Percentiles rank a stretch among this genome's conserved stretches.
Evolutionary conservation across 176 grass and related monocot genomes (phyloP).

Genomic region (Rhynchospora breviuscula): DNA sequence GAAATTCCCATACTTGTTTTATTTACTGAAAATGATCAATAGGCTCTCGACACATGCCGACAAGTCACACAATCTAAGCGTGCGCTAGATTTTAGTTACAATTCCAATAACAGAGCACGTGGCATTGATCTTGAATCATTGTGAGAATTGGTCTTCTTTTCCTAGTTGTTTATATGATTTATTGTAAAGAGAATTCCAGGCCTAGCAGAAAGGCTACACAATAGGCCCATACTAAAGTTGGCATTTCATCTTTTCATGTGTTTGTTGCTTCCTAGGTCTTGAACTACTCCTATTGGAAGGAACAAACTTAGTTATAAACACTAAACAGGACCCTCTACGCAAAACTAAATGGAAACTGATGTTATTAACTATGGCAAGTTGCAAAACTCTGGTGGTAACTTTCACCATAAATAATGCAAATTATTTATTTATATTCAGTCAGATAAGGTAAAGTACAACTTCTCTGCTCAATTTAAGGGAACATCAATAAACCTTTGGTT

Average conservation of each 20-base stretch:
- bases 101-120: conserved; percentile 52
- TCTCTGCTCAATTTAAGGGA: conserved; percentile 4
- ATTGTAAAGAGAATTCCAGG: conserved; percentile 20
- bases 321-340: background rate
- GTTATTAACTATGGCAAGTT: background rate
- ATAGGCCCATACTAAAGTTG: background rate
- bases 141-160: conserved; percentile 20
- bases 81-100: conserved; percentile 41
- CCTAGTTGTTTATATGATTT: background rate
- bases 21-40: conserved; percentile 16
- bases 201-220: conserved; percentile 27
- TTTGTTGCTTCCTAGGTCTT: conserved; percentile 28
- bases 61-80: conserved; percentile 50
- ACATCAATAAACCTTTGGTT: background rate
- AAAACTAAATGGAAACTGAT: background rate
- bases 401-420: background rate
- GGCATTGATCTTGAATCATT: conserved; percentile 46
- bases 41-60: conserved; percentile 55
- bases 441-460: conserved; percentile 6
- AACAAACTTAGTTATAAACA: conserved; percentile 29
- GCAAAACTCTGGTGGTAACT: background rate
- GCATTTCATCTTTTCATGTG: conserved; percentile 53
- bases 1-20: background rate
- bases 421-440: background rate
- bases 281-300: conserved; percentile 35